Evolutionary conservation across 495 filamentous ascomycete genomes (phyloP).

Genomic region (Trichoderma reesei): DNA sequence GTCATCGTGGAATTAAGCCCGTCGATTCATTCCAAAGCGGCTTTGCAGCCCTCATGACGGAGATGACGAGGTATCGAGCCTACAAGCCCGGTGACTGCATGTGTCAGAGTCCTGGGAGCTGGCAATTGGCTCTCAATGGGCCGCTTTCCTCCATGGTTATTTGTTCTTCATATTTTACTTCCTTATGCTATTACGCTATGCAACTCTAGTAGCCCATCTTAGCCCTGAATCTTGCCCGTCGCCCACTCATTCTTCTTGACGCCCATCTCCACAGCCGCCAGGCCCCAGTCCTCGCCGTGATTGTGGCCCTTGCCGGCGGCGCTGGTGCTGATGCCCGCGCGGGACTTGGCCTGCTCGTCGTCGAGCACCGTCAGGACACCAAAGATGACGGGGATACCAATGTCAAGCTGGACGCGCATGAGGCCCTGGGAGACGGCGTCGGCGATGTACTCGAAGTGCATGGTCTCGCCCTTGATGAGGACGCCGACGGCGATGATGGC

Average conservation of each 20-base stretch:
- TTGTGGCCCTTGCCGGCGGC: constrained; percentile 46
- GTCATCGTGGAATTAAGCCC: background rate
- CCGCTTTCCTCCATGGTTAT: background rate
- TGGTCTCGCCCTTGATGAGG: constrained; percentile 94
- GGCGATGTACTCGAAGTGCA: constrained; percentile 98
- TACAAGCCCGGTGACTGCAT: background rate
- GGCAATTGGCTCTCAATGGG: background rate
- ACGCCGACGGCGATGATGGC: constrained; percentile 93
- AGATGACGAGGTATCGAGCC: background rate
- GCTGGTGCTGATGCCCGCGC: constrained; percentile 62
- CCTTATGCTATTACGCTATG: constrained; percentile 11
- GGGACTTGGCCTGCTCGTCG: constrained; percentile 76
- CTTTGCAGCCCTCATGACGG: background rate
- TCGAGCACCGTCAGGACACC: constrained; percentile 81
- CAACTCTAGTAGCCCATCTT: too few relatives aligned
- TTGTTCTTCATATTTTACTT: background rate
- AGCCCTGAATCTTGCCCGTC: constrained; percentile 45
- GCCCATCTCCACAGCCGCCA: constrained; percentile 62
- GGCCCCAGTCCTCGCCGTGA: constrained; percentile 86
- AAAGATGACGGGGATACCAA: constrained; percentile 81
- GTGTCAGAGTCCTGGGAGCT: background rate
- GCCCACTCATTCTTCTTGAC: constrained; percentile 60
- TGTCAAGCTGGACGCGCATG: constrained; percentile 88
- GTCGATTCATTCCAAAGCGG: too few relatives aligned
- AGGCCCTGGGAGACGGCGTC: constrained; percentile 81